phyloP scores from a whole-genome alignment of 2,329 filamentous ascomycete species.

The Phyllosticta citrichinensis region DNA sequence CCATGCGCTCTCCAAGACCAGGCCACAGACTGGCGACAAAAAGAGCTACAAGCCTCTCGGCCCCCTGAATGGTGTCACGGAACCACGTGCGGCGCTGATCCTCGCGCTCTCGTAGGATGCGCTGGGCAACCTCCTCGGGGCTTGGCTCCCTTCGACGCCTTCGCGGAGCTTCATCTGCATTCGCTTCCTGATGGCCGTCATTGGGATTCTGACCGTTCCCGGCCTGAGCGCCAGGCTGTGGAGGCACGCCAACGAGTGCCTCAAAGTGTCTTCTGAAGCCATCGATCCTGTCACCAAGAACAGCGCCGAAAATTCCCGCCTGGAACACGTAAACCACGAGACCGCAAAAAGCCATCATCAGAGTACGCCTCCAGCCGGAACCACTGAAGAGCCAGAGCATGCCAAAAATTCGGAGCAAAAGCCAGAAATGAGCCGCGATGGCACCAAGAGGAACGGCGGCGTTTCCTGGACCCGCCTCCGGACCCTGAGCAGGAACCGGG shows the following conservation, averaged over 20 bases:
- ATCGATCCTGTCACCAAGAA: conserved; percentile 20
- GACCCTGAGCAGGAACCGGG: not conserved
- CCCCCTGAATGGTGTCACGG: conserved; percentile 30
- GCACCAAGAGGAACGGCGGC: not conserved
- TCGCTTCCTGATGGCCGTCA: not conserved
- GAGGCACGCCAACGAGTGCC: conserved; percentile 18
- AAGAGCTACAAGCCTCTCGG: conserved; percentile 49
- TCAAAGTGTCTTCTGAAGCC: conserved; percentile 27
- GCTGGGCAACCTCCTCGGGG: conserved; percentile 33
- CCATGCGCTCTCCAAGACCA: conserved; percentile 51
- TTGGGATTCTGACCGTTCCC: not conserved
- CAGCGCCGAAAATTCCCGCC: conserved; percentile 14
- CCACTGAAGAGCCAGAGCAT: conserved; percentile 45
- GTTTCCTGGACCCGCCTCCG: not conserved
- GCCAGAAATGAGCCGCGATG: conserved; percentile 38
- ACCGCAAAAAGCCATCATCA: conserved; percentile 22
- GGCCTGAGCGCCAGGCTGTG: not conserved
- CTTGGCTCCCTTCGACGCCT: not conserved
- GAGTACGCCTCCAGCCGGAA: conserved; percentile 25
- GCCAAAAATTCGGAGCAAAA: conserved; percentile 44
- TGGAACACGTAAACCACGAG: conserved; percentile 26
- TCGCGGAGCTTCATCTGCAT: not conserved
- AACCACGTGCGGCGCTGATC: conserved; percentile 21
- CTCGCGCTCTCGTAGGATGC: conserved; percentile 28
- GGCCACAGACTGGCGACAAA: conserved; percentile 53